Conservation (phyloP, 345 rosid species). For the Boechera divaricarpa region DNA sequence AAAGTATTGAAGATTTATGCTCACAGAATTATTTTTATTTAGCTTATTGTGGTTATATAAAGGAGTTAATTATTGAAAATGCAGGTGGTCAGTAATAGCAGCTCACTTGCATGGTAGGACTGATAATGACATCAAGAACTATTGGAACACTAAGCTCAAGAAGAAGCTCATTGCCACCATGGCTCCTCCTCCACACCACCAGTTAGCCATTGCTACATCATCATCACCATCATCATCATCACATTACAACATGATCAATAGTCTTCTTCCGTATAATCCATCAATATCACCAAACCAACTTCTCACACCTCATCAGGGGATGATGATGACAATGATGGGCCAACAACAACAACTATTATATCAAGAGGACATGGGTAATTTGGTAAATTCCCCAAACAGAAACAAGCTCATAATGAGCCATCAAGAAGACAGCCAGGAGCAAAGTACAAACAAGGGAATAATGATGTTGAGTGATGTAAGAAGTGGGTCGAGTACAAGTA, state of each 20-base stretch:
- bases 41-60: constrained; percentile 8
- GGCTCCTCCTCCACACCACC: constrained; percentile 43
- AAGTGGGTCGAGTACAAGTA: constrained; percentile 73
- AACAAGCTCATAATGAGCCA: constrained; percentile 39
- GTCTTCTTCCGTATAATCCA: constrained; percentile 44
- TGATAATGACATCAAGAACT: constrained; percentile 88
- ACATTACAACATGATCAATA: constrained; percentile 40
- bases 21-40: background rate
- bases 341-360: constrained; percentile 47
- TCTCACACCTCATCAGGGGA: constrained; percentile 43
- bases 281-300: constrained; percentile 47
- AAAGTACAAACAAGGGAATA: constrained; percentile 46
- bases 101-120: constrained; percentile 91
- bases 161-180: constrained; percentile 63
- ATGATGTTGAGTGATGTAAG: constrained; percentile 49
- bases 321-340: constrained; percentile 49
- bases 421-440: constrained; percentile 50
- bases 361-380: constrained; percentile 42
- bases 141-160: constrained; percentile 96
- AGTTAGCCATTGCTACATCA: constrained; percentile 38
- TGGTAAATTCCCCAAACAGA: constrained; percentile 40
- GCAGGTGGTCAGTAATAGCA: constrained; percentile 90
- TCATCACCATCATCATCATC: constrained; percentile 48
- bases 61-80: constrained; percentile 10
- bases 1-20: constrained; percentile 18